Base-by-base conservation (phyloP, 2,329 filamentous ascomycete species). In the Trematosphaeria pertusa region DNA sequence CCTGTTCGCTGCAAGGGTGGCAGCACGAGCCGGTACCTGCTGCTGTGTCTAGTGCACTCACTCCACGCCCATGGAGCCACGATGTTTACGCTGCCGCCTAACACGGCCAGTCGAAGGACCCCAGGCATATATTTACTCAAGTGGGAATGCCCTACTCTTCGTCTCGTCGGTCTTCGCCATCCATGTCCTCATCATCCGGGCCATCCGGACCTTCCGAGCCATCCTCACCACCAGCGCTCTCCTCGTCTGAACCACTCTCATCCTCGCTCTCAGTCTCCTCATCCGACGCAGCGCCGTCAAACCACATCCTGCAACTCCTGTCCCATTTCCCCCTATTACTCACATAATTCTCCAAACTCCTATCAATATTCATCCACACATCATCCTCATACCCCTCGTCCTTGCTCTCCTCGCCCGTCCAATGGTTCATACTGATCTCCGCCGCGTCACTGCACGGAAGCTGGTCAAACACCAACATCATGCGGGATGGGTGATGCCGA, bases 291-390 rank as follows among this genome's bases (percentile, higher is more conserved):
- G 35, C 20, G n/a, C 18, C 35, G 4, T 37, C 35, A 37, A 21
- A 12, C 35, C 19, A 37, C 19, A 37, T 37, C 42, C 31, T 34
- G 14, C 14, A 44, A 38, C 34, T 20, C 31, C 15, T 8, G 15
- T 44, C 31, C 42, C 42, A 37, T 12, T 32, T 17, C 19, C 42
- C 31, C 34, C 20, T 37, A n/a, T 33, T 32, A 19, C n/a, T 20
- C 12, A 44, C 12, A 33, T 44, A 44, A 11, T 31, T 38, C 11
- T 14, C 22, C 15, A 44, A 24, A 15, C 34, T 31, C 3, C 28
- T 12, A 12, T 24, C 9, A 32, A 37, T 37, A 32, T 44, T 28
- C 18, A 24, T 35, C 33, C 33, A 37, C 22, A 21, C 9, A 15
- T 37, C 21, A 37, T 32, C 24, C 11, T 20, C 15, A 20, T 43